Evolutionary conservation across 1,284 basidiomycete species (phyloP), one percentile per base, ranked within the genome.

Genomic region (Heterobasidion parviporum): DNA sequence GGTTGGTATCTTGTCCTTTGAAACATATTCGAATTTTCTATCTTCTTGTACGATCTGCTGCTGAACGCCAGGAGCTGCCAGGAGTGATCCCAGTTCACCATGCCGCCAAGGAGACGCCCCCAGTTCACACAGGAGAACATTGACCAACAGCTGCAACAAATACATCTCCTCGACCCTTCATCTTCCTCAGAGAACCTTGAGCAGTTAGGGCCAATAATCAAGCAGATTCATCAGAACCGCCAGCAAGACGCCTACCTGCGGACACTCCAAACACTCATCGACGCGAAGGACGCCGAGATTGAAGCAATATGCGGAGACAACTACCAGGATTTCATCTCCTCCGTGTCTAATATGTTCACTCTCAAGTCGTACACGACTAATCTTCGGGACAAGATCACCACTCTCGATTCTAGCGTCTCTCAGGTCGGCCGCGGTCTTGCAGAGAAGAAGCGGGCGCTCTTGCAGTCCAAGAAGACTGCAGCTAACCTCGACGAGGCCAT

Each of bases 311-410:
- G 97, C 72, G 84, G 88, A 57, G 88, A 90, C 63, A 98, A 98
- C 70, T 98, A 99, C 68, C 92, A 96, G 74, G 97, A 99, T 70
- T 99, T 99, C 68, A 94, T 98, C 26, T 87, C 88, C 20, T 97
- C 95, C 8, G 94, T 98, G 8, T 94, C 94, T 36, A 98, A 94
- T 4, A 78, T 99, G 55, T 88, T 98, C 70, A 92, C 89, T 51
- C 94, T 99, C 67, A 89, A 98, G 64, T 93, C 87, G 3, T 91
- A 90, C 68, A 92, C 89, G 51, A 85, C 84, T 61, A 89, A 83
- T 68, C 81, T 92, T 64, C 84, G 88, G 63, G 87, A 91, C 64
- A 90, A 81, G 66, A 92, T 92, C 59, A 76, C 79, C 12, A 76
- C 82, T 12, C 71, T 92, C 54, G 89, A 92, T 64, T 71, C 78